Evolutionary conservation across 2,329 filamentous ascomycete species (phyloP), one percentile per base, ranked within the genome.

Genomic region (Botrytis byssoidea): DNA sequence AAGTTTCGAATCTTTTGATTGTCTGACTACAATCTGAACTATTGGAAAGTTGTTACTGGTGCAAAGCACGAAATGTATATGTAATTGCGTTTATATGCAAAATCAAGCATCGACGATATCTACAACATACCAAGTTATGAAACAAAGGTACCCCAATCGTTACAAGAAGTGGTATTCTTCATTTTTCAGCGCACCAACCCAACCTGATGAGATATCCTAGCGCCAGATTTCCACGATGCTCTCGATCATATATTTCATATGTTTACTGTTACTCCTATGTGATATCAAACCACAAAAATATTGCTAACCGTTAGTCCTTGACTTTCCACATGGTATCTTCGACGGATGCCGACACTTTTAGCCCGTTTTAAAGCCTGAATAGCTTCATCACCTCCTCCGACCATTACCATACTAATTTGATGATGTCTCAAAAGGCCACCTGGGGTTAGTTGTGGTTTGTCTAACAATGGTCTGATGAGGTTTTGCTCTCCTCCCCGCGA

Each of bases 381-480:
- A 18, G 88, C 89, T 73, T 87, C 85, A 16, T 90, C 86, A 0
- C 91, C 91, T 0, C 93, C 94, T 0, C 89, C 89, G 32, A 97
- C 88, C 88, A 98, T 93, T 57, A 97, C 87, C 88, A 98, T 90
- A 20, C 93, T 89, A 55, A 98, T 91, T 3, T 91, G 91, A 78
- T 94, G 87, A 74, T 79, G 79, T 68, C 80, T 76, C 48, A 79
- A 74, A 74, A 82, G 77, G 29, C 80, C 81, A 74, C 78, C 79
- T 55, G 82, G 81, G 7, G 81, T 82, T 29, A 79, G 72, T 84
- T 98, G 95, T 69, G 85, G 83, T 76, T 91, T 87, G 70, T 97
- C 93, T 6, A 99, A 85, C 66, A 96, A 83, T 1, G 96, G 96
- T 51, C 90, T 85, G 81, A 83, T 73, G 78, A 78, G 48, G 48